These are phyloP conservation scores for Nothophaeocryptopus gaeumannii DNA, from an alignment of 2,329 filamentous ascomycete species.

Conservation along the genomic window DNA sequence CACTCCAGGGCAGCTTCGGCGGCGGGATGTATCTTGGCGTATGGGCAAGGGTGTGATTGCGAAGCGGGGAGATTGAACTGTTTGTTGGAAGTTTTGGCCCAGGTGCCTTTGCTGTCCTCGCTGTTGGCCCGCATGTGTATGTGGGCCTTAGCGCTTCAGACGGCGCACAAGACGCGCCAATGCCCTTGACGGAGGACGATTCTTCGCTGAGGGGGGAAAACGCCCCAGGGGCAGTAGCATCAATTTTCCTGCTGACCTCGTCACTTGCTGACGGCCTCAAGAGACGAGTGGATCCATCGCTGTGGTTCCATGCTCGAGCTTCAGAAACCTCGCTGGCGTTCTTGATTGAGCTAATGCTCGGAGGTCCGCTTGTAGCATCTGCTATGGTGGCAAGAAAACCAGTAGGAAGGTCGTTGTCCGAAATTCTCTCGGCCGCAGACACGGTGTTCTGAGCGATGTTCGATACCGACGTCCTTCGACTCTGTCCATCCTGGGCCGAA, in stretches of 20 bases:
- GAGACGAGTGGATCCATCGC: too few species aligned
- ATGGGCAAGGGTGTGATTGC: constrained; percentile 15
- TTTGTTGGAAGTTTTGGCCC: constrained; percentile 8
- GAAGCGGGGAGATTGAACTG: too few species aligned
- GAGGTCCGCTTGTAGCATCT: constrained; percentile 40
- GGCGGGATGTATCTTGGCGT: constrained; percentile 43
- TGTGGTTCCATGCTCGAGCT: too few species aligned
- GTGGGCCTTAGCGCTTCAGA: neutral
- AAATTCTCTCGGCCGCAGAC: constrained; percentile 14
- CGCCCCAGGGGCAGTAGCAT: too few species aligned
- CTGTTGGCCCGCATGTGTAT: neutral
- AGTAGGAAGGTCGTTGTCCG: constrained; percentile 19
- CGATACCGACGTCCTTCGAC: constrained; percentile 15
- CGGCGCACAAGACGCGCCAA: constrained; percentile 3
- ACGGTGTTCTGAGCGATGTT: constrained; percentile 17
- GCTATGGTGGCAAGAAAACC: constrained; percentile 42
- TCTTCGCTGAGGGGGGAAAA: too few species aligned
- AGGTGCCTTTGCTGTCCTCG: neutral
- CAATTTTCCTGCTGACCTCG: too few species aligned
- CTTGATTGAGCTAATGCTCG: constrained; percentile 43
- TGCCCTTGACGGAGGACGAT: constrained; percentile 4
- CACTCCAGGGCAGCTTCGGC: constrained; percentile 18
- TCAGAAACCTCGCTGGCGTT: constrained; percentile 10
- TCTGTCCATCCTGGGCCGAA: too few species aligned
- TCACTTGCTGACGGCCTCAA: too few species aligned